These are phyloP conservation scores for Globisporangium alternatum DNA, from an alignment of 352 stramenopile genomes.

Conservation along the genomic window DNA sequence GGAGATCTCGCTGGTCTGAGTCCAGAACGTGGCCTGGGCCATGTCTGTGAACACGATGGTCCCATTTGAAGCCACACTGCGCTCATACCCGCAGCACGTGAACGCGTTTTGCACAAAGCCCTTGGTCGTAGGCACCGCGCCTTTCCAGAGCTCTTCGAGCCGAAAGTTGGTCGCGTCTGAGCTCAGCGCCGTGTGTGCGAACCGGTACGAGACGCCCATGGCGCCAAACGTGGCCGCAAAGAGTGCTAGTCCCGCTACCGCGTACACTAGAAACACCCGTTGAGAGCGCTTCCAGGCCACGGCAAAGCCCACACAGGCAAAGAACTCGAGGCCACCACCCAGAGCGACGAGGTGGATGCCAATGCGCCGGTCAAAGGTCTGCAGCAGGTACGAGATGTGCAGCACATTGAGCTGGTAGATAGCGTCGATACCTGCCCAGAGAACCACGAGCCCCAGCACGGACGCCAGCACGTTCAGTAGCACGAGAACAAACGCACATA, in stretches of 20 bases:
- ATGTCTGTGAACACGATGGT: slow-evolving; percentile 32
- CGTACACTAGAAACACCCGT: slow-evolving; percentile 30
- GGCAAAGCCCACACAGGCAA: slow-evolving; percentile 29
- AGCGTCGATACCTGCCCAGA: slow-evolving; percentile 48
- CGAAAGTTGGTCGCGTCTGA: slow-evolving; percentile 5
- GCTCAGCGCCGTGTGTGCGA: slow-evolving; percentile 8
- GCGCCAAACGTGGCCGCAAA: slow-evolving; percentile 41
- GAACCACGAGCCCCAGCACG: slow-evolving; percentile 28
- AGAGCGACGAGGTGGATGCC: slow-evolving; percentile 44
- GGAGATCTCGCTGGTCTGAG: slow-evolving; percentile 20
- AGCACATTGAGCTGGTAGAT: slow-evolving; percentile 70
- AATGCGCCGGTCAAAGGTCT: slow-evolving; percentile 49
- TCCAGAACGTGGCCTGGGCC: slow-evolving; percentile 31
- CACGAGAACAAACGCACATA: slow-evolving; percentile 11
- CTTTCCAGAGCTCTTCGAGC: slow-evolving; percentile 27
- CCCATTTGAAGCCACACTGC: slow-evolving; percentile 26
- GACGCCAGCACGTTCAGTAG: slow-evolving; percentile 23
- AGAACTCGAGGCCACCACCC: slow-evolving; percentile 35
- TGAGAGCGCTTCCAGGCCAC: slow-evolving; percentile 25
- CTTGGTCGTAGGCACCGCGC: slow-evolving; percentile 30
- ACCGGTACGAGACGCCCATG: slow-evolving; percentile 41
- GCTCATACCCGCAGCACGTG: slow-evolving; percentile 45
- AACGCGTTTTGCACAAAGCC: slow-evolving; percentile 50
- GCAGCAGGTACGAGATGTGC: slow-evolving; percentile 54
- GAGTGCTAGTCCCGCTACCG: slow-evolving; percentile 28